Conservation (phyloP, 129 eudicot species). For the Logfia minima region DNA sequence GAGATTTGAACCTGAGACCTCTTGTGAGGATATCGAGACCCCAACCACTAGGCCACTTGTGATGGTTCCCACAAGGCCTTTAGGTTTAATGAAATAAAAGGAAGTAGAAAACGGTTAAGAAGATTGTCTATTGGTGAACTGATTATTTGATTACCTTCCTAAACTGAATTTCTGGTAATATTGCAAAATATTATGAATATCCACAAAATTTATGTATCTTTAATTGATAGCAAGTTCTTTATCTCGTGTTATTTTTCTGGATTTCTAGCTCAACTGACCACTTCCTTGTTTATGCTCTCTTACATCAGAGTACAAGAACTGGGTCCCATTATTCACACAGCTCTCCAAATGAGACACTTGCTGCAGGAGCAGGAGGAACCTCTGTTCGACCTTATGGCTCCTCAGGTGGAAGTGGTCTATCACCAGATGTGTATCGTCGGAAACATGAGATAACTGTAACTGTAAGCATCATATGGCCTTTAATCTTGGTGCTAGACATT, state of each 20-base stretch:
- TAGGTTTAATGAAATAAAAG: not conserved
- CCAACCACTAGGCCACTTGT: too few relatives aligned
- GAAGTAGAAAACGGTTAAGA: not conserved
- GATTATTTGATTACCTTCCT: not conserved
- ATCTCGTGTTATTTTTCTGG: not conserved
- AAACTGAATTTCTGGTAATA: not conserved
- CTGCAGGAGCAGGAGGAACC: not conserved
- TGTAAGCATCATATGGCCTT: slow-evolving; percentile 44
- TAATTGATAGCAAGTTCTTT: not conserved
- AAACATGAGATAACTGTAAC: slow-evolving; percentile 84
- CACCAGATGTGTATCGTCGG: slow-evolving; percentile 70
- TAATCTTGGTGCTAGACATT: not conserved
- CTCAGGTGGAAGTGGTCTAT: slow-evolving; percentile 51
- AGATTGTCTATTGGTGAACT: not conserved
- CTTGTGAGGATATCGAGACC: too few relatives aligned
- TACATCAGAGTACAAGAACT: slow-evolving; percentile 8
- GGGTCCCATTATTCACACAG: slow-evolving; percentile 8
- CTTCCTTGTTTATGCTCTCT: not conserved
- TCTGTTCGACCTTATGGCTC: slow-evolving; percentile 12
- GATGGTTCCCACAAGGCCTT: not conserved
- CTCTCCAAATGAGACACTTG: not conserved
- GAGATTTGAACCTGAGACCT: too few relatives aligned
- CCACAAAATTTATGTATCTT: not conserved
- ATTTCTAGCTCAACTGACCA: not conserved
- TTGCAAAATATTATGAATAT: not conserved